Base-by-base conservation (phyloP, 140 eudicot genomes). In the Erigeron philadelphicus region DNA sequence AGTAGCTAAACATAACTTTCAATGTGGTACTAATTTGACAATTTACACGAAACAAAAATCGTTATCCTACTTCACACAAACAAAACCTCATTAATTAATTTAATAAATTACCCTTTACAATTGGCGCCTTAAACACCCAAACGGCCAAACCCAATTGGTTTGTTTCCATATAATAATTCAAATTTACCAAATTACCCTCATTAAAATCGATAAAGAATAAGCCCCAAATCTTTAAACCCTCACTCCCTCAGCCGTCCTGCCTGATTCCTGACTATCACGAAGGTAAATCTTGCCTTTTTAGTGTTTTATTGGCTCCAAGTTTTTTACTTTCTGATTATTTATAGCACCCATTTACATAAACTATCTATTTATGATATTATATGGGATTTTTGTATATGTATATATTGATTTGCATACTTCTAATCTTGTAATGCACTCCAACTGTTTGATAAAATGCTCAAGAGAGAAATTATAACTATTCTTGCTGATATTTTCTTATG, bases 371-470 rank as follows among this genome's bases (percentile, higher is more conserved):
- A 12, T 38, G 16, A 59, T 46, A 6, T 25, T 72, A 25, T 52
- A 19, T 10, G 54, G 35, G 35, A 25, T 25, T 25, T 25, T 12
- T 72, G 15, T 17, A 8, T n/a, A 44, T 49, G 8, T 61, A 17
- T 38, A 1, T 11, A 8, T 62, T 18, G 11, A 50, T 50, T 38
- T 8, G 8, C 55, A 15, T n/a, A 19, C 31, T 49, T 72, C 64
- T 11, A 48, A 4, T 25, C 11, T 19, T 50, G 44, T 72, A 15
- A 38, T 61, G 70, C 70, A 53, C 4, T 18, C 56, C 55, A 52
- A n/a, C 16, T 64, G 71, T 64, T 73, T 46, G 71, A 52, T 40
- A 35, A 64, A 63, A 41, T 73, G 42, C 31, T 35, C 47, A 40
- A 17, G 44, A 70, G 44, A 56, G 23, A 56, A 56, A 31, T 15